These are phyloP conservation scores for Fusarium sp. DNA, from an alignment of 2,329 filamentous ascomycete genomes.

Conservation along the genomic window DNA sequence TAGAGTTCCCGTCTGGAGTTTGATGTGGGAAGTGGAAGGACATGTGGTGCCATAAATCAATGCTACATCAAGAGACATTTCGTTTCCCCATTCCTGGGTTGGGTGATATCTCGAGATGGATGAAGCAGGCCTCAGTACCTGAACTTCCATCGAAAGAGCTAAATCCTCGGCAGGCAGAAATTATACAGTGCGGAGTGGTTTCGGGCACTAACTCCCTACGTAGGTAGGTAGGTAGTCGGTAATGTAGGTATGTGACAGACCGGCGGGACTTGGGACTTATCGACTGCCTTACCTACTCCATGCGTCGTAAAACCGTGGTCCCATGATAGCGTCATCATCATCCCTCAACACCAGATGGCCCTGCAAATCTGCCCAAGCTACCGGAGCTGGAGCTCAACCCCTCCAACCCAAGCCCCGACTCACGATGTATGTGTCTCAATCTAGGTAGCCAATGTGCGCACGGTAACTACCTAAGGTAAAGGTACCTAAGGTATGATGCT, in stretches of 20 bases:
- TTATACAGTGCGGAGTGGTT: slow-evolving; percentile 8
- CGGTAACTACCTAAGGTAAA: not conserved
- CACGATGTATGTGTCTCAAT: slow-evolving; percentile 8
- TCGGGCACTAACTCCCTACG: not conserved
- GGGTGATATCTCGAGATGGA: not conserved
- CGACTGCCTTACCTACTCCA: slow-evolving; percentile 9
- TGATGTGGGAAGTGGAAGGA: not conserved
- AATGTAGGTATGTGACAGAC: not conserved
- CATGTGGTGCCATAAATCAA: slow-evolving; percentile 25
- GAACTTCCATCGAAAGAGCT: not conserved
- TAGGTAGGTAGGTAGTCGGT: not conserved
- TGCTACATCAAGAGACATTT: slow-evolving; percentile 15
- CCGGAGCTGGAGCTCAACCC: slow-evolving; percentile 9
- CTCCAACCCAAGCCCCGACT: not conserved
- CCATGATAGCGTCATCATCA: slow-evolving; percentile 42
- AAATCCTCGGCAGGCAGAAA: not conserved
- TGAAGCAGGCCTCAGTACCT: not conserved
- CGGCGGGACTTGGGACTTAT: not conserved
- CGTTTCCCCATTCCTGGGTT: slow-evolving; percentile 7
- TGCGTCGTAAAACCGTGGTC: slow-evolving; percentile 32
- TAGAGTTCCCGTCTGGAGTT: slow-evolving; percentile 1
- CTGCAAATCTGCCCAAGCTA: slow-evolving; percentile 30
- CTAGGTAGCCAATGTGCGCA: slow-evolving; percentile 5
- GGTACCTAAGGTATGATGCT: not conserved
- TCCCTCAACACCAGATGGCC: slow-evolving; percentile 34